phyloP scores from a whole-genome alignment of 1,139 yeast species.

The Yamadazyma friedrichii region DNA sequence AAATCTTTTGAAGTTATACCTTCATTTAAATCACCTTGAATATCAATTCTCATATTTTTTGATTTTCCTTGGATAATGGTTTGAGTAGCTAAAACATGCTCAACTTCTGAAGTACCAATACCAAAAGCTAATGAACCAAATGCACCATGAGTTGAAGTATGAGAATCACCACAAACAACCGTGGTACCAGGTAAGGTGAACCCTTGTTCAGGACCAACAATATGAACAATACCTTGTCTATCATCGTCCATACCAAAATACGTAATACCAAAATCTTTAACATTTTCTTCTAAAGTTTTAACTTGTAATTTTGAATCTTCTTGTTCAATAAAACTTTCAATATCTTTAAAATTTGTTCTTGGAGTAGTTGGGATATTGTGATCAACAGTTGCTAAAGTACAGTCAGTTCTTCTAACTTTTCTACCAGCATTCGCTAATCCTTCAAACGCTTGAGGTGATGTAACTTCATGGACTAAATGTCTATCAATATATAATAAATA shows the following conservation, averaged over 20 bases:
- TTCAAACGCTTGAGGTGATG: conserved; percentile 98
- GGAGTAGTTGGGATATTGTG: conserved; percentile 95
- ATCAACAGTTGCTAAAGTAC: conserved; percentile 96
- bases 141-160: conserved; percentile 98
- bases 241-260: conserved; percentile 92
- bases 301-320: conserved; percentile 92
- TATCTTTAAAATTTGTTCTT: conserved; percentile 69
- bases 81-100: conserved; percentile 97
- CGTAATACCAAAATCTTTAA: conserved; percentile 81
- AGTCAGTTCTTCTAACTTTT: conserved; percentile 85
- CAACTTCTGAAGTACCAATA: conserved; percentile 98
- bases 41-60: conserved; percentile 87
- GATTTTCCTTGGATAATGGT: conserved; percentile 92
- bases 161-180: conserved; percentile 98
- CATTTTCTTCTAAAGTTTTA: conserved; percentile 87
- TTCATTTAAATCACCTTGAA: conserved; percentile 76
- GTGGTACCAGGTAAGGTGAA: conserved; percentile 98
- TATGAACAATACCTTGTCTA: conserved; percentile 97
- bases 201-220: conserved; percentile 98
- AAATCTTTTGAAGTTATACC: conserved; percentile 96
- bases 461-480: conserved; percentile 95
- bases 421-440: conserved; percentile 88
- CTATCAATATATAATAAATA: conserved; percentile 88
- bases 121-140: conserved; percentile 98
- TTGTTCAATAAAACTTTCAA: conserved; percentile 82